Evolutionary conservation across 139 green algal genomes (phyloP).

Genomic region (Chlamydomonas schloesseri): DNA sequence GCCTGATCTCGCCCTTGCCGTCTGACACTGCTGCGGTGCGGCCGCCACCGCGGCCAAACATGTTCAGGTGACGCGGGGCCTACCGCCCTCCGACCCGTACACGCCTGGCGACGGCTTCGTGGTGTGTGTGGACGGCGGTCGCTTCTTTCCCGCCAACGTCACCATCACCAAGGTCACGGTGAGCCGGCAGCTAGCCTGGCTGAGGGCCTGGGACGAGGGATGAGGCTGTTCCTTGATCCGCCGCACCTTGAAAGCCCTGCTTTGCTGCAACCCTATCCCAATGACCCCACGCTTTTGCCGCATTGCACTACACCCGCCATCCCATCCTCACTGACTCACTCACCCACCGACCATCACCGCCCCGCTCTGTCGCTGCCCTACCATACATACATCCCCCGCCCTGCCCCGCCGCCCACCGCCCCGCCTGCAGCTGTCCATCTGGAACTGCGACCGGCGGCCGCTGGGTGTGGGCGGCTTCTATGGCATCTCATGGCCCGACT

Average conservation of each 20-base stretch:
- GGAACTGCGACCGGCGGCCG: slow-evolving; percentile 46
- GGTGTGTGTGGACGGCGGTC: slow-evolving; percentile 66
- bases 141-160: slow-evolving; percentile 69
- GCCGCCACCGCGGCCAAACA: too few relatives aligned
- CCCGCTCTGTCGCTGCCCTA: too few relatives aligned
- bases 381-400: too few relatives aligned
- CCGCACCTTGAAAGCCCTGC: too few relatives aligned
- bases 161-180: slow-evolving; percentile 70
- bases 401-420: background rate
- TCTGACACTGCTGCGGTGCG: too few relatives aligned
- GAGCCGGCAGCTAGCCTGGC: too few relatives aligned
- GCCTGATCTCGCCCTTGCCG: too few relatives aligned
- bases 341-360: too few relatives aligned
- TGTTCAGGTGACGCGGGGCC: slow-evolving; percentile 60
- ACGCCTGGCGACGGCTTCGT: slow-evolving; percentile 66
- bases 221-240: background rate
- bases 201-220: background rate
- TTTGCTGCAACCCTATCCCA: too few relatives aligned
- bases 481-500: slow-evolving; percentile 56
- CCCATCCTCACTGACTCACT: too few relatives aligned
- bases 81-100: slow-evolving; percentile 65
- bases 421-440: slow-evolving; percentile 59
- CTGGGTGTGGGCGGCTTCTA: slow-evolving; percentile 57
- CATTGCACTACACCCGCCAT: too few relatives aligned
- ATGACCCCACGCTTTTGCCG: too few relatives aligned